Base-by-base conservation (phyloP, 352 stramenopile species). In the Phytophthora quininea region DNA sequence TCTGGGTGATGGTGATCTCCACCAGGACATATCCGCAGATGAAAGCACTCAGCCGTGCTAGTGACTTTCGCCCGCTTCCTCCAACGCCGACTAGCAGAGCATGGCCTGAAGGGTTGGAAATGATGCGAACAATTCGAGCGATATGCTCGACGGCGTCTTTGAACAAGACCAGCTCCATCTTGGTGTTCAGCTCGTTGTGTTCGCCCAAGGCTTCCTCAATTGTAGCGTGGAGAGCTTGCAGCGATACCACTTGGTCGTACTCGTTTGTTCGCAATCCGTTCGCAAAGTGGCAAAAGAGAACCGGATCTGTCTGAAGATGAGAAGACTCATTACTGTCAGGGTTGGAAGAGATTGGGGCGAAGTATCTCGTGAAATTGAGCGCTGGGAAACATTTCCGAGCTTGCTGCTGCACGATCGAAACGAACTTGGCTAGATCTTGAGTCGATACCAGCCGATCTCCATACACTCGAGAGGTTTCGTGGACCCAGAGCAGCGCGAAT, bases 161-260 rank as follows among this genome's bases (percentile, higher is more conserved):
- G 75, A 99, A 99, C 4, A 99, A 79, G 45, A 99, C 95, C 19
- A 99, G 70, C 33, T 98, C 92, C 94, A 99, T 98, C 12, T 91
- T 95, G 0, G 91, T 69, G 53, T 97, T 92, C 4, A 86, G 60
- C 46, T 98, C 91, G 63, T 99, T 99, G 86, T 98, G 95, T 62
- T 98, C 92, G 3, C 78, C 64, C 27, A 99, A 69, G 3, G 93
- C 91, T 66, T 97, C 90, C 59, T 98, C 88, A 0, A 98, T 80
- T 0, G 80, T 92, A 5, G 67, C 33, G 24, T 80, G 73, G 14
- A 99, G 72, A 1, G 75, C 71, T 40, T 81, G 61, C 24, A 91
- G 77, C 0, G 85, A 94, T 30, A 77, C 77, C 19, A 98, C 87
- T 67, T 98, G 92, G 61, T 98, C 93, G 58, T 99, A 99, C 55